Evolutionary conservation across 2,329 filamentous ascomycete genomes (phyloP).

Genomic region (Aspergillus candidus): DNA sequence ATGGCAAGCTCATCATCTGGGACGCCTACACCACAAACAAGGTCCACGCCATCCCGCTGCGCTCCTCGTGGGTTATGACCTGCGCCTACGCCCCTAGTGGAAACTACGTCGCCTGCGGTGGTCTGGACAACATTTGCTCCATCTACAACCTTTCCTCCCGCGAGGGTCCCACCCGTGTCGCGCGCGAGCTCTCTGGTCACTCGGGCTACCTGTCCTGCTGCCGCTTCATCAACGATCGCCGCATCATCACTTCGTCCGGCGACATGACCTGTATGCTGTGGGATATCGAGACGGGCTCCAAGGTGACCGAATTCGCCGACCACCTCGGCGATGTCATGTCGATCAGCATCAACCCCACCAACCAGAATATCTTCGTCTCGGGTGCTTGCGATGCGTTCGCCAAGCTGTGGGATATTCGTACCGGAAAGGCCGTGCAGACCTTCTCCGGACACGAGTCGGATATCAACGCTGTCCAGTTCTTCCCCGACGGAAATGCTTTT

Average conservation of each 20-base stretch:
- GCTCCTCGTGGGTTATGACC: constrained; percentile 99
- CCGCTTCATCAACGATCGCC: constrained; percentile 96
- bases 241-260: constrained; percentile 94
- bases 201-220: constrained; percentile 98
- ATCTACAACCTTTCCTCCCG: constrained; percentile 98
- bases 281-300: constrained; percentile 97
- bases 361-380: constrained; percentile 99
- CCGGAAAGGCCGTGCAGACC: constrained; percentile 96
- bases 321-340: constrained; percentile 99
- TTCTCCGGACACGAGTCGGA: constrained; percentile 98
- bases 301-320: constrained; percentile 96
- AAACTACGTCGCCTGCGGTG: constrained; percentile 97
- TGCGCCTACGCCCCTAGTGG: constrained; percentile 97
- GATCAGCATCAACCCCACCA: constrained; percentile 97
- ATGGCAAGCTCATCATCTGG: constrained; percentile 99
- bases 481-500: constrained; percentile 97
- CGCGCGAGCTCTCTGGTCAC: constrained; percentile 90
- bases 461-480: constrained; percentile 99
- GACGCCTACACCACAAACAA: constrained; percentile 99
- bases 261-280: constrained; percentile 99
- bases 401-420: constrained; percentile 97
- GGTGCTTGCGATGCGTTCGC: constrained; percentile 97
- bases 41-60: constrained; percentile 93
- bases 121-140: constrained; percentile 98
- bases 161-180: constrained; percentile 94